Evolutionary conservation across 768 basidiomycete species (phyloP).

Genomic region (Phaeolepiota aurea): DNA sequence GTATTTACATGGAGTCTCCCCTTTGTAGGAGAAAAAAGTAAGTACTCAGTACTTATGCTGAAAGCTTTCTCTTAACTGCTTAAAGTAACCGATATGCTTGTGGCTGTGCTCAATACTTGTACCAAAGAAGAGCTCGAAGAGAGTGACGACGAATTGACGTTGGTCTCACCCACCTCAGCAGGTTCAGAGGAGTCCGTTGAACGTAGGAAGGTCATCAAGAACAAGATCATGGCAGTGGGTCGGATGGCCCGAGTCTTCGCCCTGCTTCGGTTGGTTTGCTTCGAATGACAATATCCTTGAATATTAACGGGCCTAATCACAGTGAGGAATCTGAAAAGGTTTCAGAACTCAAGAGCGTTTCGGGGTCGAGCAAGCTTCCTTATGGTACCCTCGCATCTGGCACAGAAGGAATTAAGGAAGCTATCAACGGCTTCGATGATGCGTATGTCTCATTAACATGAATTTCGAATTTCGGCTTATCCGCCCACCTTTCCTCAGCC

Average conservation of each 20-base stretch:
- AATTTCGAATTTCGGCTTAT: too few species aligned
- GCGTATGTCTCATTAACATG: conserved; percentile 61
- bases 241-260: conserved; percentile 96
- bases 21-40: conserved; percentile 97
- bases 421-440: conserved; percentile 89
- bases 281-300: background rate
- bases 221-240: conserved; percentile 97
- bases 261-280: conserved; percentile 70
- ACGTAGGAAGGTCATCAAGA: conserved; percentile 89
- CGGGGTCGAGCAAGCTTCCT: conserved; percentile 70
- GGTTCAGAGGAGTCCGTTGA: conserved; percentile 57
- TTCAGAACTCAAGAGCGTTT: conserved; percentile 90
- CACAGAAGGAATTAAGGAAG: conserved; percentile 91
- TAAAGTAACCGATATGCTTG: conserved; percentile 97
- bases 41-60: conserved; percentile 17
- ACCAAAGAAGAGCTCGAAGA: conserved; percentile 95
- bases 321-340: conserved; percentile 98
- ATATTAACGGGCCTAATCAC: conserved; percentile 1
- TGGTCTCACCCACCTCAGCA: conserved; percentile 30
- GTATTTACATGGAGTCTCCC: conserved; percentile 99
- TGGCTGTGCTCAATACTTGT: conserved; percentile 92
- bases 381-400: conserved; percentile 81
- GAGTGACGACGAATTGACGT: conserved; percentile 46
- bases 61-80: background rate
- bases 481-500: conserved; percentile 35